Base-by-base conservation (phyloP, 345 rosid species). In the Lagerstroemia speciosa region DNA sequence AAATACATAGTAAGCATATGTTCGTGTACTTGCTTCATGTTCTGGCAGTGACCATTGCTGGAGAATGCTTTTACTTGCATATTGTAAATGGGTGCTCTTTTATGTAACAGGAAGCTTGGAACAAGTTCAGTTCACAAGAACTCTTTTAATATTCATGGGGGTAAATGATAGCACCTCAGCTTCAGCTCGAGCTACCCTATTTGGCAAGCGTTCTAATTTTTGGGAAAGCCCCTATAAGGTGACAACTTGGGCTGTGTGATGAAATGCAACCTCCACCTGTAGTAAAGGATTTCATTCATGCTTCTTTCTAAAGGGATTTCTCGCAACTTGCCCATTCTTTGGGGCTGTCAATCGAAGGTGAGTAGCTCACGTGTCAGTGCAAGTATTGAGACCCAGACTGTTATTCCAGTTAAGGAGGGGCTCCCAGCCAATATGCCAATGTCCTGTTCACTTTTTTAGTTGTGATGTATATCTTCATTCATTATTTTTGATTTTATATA, bases 91-190 rank as follows among this genome's bases (percentile, higher is more conserved):
- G 58, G 31, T 10, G 16, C n/a, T 50, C 50, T 36, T 50, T 61
- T 64, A 43, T 62, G 26, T 71, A 63, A 67, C 64, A 83, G 86
- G 83, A 83, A 76, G 83, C 86, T 50, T 83, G 82, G 82, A 78
- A 83, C 75, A 80, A 83, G 66, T 80, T 80, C 71, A 83, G 78
- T 73, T 83, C 86, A 14, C 78, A 80, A 73, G 86, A 82, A 79
- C 82, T 78, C 62, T 80, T 83, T 72, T 83, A 65, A 78, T 48
- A 55, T 52, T 52, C 16, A 24, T 27, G 37, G 27, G 16, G 26
- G 8, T 67, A 45, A 2, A 26, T 26, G 8, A 55, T 8, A 24
- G 26, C 11, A 55, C 61, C 30, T 55, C 2, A 22, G 61, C 16
- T 55, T 55, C 2, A 22, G 61, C 16, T 55, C 20, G 55, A 24